Conservation (phyloP, 2,329 filamentous ascomycete genomes). For the Sporothrix globosa region DNA sequence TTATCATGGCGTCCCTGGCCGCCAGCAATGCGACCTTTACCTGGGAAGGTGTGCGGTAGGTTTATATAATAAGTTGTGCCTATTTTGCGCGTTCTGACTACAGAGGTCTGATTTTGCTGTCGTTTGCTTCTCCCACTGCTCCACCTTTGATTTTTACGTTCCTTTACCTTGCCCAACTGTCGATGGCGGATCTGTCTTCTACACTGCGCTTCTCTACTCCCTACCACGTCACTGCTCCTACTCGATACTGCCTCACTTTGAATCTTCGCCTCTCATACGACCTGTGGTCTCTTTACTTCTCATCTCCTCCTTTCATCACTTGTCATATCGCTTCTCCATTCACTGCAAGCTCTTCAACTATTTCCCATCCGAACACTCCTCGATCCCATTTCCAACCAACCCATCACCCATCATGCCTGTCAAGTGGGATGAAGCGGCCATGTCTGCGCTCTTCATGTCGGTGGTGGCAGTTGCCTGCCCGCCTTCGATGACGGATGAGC, state of each 20-base stretch:
- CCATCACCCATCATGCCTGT: constrained; percentile 38
- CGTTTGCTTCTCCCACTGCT: constrained; percentile 1
- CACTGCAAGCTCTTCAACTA: background rate
- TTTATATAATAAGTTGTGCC: constrained; percentile 31
- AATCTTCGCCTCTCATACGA: no score
- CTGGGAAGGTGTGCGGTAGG: constrained; percentile 53
- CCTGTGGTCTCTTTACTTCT: background rate
- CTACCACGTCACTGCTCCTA: background rate
- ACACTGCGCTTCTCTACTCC: background rate
- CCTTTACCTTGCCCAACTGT: background rate
- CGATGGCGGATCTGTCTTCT: background rate
- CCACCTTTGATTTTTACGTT: background rate
- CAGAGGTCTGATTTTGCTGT: background rate
- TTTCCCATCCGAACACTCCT: background rate
- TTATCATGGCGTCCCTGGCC: constrained; percentile 44
- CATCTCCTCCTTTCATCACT: background rate
- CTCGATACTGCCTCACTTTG: background rate
- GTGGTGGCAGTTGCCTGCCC: constrained; percentile 37
- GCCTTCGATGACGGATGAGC: constrained; percentile 34
- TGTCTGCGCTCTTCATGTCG: constrained; percentile 40
- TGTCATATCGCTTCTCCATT: background rate
- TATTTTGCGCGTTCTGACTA: background rate
- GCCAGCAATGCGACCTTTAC: constrained; percentile 41
- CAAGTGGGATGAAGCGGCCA: constrained; percentile 41
- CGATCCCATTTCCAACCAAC: background rate